A percentile compares a stretch with the other conserved stretches of the same genome.
Evolutionary conservation across 805 yeast genomes (phyloP).

Genomic region (Saccharomycopsis fodiens): DNA sequence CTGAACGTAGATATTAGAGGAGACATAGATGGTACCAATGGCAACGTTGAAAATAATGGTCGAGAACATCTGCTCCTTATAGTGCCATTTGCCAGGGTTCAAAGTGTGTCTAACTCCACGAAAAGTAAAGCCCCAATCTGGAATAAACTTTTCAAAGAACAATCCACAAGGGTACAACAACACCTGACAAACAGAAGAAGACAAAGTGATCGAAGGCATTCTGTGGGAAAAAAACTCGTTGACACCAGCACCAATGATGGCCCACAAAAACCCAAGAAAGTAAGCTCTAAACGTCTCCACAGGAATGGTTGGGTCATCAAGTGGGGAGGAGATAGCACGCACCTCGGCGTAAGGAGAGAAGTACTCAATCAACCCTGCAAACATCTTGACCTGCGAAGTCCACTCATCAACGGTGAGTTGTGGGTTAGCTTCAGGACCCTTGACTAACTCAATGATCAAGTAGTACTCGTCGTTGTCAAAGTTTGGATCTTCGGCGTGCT

Average conservation of each 20-base stretch:
- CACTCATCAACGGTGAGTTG: constrained; percentile 22
- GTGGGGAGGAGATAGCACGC: constrained; percentile 49
- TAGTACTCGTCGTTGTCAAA: constrained; percentile 32
- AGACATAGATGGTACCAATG: constrained; percentile 29
- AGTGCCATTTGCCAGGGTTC: constrained; percentile 60
- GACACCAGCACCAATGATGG: constrained; percentile 44
- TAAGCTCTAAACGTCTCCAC: constrained; percentile 42
- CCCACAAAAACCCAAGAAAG: constrained; percentile 36
- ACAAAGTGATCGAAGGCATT: constrained; percentile 40
- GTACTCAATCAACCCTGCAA: constrained; percentile 34
- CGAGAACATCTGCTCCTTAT: constrained; percentile 59
- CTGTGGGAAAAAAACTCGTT: constrained; percentile 53
- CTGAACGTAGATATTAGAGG: constrained; percentile 31
- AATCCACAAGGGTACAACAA: constrained; percentile 40
- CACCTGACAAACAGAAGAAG: constrained; percentile 39
- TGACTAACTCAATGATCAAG: constrained; percentile 26
- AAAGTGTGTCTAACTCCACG: constrained; percentile 35
- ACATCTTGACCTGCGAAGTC: constrained; percentile 25
- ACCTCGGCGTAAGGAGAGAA: constrained; percentile 62
- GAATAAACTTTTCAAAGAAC: constrained; percentile 34
- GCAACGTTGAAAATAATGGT: constrained; percentile 38
- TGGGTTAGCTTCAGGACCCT: constrained; percentile 23
- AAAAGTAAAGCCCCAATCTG: constrained; percentile 36
- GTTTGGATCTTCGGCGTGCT: constrained; percentile 42
- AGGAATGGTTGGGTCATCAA: constrained; percentile 40